Evolutionary conservation across 1,284 basidiomycete species (phyloP), one percentile per base, ranked within the genome.

Genomic region (Rhodofomes roseus): DNA sequence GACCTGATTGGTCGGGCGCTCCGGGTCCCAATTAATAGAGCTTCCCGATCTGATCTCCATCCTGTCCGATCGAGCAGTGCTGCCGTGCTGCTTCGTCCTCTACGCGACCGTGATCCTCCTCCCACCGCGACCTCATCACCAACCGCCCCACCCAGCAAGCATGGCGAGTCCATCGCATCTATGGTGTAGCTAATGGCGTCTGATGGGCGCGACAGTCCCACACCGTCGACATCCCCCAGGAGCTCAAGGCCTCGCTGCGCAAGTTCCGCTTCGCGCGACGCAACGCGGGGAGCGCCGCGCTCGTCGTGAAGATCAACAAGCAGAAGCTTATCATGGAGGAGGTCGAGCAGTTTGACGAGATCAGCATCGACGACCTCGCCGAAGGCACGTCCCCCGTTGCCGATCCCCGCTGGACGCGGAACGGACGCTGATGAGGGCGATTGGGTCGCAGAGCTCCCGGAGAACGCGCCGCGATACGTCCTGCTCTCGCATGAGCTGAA

Each of bases 271-370:
- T 95, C 70, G 81, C 84, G 2, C 85, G 87, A 53, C 79, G 85
- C 43, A 85, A 79, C 68, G 75, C 80, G 39, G 87, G 86, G 31
- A 89, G 81, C 68, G 87, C 91, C 25, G 93, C 92, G 4, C 77
- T 95, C 63, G 79, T 93, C 62, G 86, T 95, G 71, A 94, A 93
- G 84, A 92, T 95, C 74, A 89, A 94, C 80, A 93, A 92, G 79
- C 72, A 80, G 48, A 80, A 85, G 67, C 80, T 95, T 60, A 71
- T 85, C 65, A 90, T 96, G 87, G 88, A 90, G 68, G 87, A 93
- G 68, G 90, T 88, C 37, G 91, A 93, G 64, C 84, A 87, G 68
- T 88, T 92, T 64, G 87, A 91, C 70, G 77, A 85, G 62, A 86
- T 92, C 62, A 81, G 79, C 60, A 84, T 93, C 60, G 91, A 93